Base-by-base conservation (phyloP, 148 eudicot species). In the Chenopodium album region DNA sequence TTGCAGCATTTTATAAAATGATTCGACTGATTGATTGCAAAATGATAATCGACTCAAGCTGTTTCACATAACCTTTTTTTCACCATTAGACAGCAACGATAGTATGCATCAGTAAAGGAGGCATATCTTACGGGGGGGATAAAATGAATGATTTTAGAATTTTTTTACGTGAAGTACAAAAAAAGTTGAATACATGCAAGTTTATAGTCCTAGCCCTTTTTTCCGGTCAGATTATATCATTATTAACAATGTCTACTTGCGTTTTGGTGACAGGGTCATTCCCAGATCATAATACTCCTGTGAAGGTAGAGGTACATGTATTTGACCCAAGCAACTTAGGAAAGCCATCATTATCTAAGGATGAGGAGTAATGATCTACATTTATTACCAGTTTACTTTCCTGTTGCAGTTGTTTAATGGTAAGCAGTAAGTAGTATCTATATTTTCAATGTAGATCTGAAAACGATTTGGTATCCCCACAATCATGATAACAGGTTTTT, bases 261-360 rank as follows among this genome's bases (percentile, higher is more conserved):
- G 80, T 71, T 37, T 14, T 65, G 46, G 19, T 65, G 28, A 63
- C 78, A 81, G 84, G 75, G 7, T 73, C 75, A 65, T 17, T 48
- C 26, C 13, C 66, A 10, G 78, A 50, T 2, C 83, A 64, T 73
- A 56, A 20, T 4, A 75, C 50, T 26, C 69, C 84, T 46, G 69
- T 79, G 54, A 54, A 77, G 78, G 84, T 81, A 56, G 86, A 85
- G 84, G 84, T 80, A 71, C 82, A 79, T 67, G 71, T 80, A 1
- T 32, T 41, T 60, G 77, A 20, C 73, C 77, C 64, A 28, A 70
- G 41, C 54, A 84, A 59, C 50, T 31, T 60, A 65, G 73, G 73
- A 67, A 62, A 84, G 59, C 66, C 59, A 41, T 22, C 71, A 47
- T 70, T 47, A 37, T 62, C 86, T 16, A 83, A 81, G 71, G 80